Evolutionary conservation across 2,329 filamentous ascomycete genomes (phyloP), one percentile per base, ranked within the genome.

Genomic region (Fusarium compactum): DNA sequence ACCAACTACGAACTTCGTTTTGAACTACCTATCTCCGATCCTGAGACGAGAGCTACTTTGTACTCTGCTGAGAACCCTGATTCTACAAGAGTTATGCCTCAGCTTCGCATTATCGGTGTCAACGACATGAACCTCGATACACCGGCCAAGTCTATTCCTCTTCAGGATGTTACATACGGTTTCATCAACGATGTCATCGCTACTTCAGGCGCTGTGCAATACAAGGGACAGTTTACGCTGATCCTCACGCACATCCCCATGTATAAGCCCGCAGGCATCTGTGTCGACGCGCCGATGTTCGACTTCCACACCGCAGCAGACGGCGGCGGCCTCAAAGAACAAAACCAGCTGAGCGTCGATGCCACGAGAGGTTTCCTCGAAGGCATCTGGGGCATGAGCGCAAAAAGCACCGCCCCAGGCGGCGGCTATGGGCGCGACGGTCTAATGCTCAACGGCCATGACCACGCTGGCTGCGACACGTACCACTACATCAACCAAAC

Each of bases 121-220:
- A 99, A 99, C 80, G 91, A 93, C 58, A 94, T 99, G 88, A 97
- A 97, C 75, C 88, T 99, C 40, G 96, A 99, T 79, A 92, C 90
- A 0, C 96, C 96, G 0, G 93, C 92, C 7, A 84, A 88, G 41
- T 87, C 89, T 20, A 75, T 83, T 6, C 83, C 87, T 5, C 85
- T 97, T 5, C 94, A 97, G 77, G 85, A 90, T 64, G 84, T 90
- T 52, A 96, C 93, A 0, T 97, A 97, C 80, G 77, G 83, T 29
- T 97, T 97, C 76, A 84, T 95, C 76, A 92, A 93, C 79, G 81
- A 85, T 38, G 82, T 92, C 54, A 93, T 93, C 71, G 83, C 84
- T 58, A 85, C 87, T 5, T 88, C 90, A 2, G 80, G 85, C 3
- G 85, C 89, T 2, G 91, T 93, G 44, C 84, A 87, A 55, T 86